phyloP scores from a whole-genome alignment of 148 eudicot genomes.

The Chenopodium suecicum region DNA sequence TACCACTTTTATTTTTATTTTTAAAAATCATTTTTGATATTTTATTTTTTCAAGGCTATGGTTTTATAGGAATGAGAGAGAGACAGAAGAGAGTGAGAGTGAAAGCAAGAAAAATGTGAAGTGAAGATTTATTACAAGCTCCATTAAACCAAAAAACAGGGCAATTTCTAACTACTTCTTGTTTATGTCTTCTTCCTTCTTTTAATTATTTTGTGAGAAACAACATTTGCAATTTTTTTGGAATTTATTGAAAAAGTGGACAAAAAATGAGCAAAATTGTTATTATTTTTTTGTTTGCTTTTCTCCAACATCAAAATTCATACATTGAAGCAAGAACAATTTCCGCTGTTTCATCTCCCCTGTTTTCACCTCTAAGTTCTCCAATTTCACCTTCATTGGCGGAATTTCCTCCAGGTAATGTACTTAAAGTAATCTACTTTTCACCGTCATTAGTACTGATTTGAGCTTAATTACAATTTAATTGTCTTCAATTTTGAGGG shows the following conservation, averaged over 20 bases:
- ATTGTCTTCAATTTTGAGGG: neutral
- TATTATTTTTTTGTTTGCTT: constrained; percentile 22
- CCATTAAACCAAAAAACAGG: neutral
- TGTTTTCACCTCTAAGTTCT: constrained; percentile 20
- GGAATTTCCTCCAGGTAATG: constrained; percentile 47
- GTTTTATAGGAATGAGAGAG: constrained; percentile 12
- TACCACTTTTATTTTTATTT: too few species aligned
- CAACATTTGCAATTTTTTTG: neutral
- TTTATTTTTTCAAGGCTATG: neutral
- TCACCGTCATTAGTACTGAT: neutral
- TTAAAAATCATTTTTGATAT: too few species aligned
- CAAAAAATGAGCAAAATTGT: constrained; percentile 14
- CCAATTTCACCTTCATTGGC: constrained; percentile 40
- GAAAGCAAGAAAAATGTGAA: constrained; percentile 1
- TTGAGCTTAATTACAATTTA: neutral
- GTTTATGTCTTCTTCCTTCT: constrained; percentile 10
- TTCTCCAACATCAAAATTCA: constrained; percentile 26
- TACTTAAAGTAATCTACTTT: neutral
- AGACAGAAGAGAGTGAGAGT: constrained; percentile 3
- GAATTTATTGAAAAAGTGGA: neutral
- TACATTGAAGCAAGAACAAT: constrained; percentile 30
- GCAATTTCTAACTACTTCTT: neutral
- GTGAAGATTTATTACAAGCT: neutral
- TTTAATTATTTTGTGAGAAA: neutral
- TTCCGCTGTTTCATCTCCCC: constrained; percentile 32